phyloP scores from a whole-genome alignment of 805 yeast species.

The Yarrowia sp. region DNA sequence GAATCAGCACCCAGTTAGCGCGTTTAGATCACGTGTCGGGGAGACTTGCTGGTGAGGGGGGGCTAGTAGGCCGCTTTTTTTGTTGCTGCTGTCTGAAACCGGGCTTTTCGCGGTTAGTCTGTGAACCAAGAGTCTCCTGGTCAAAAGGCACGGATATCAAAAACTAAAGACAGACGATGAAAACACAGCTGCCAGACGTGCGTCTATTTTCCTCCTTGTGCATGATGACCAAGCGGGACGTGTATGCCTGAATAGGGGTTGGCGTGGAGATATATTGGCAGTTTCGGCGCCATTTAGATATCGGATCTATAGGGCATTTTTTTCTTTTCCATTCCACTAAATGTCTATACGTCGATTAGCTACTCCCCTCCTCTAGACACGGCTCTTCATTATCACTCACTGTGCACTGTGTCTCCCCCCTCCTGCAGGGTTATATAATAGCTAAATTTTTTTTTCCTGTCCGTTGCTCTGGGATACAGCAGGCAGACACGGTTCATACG shows the following conservation, averaged over 20 bases:
- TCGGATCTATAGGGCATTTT: no score
- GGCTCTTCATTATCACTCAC: no score
- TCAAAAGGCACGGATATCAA: background rate
- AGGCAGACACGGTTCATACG: background rate
- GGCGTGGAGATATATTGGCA: background rate
- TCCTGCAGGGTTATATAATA: slow-evolving; percentile 14
- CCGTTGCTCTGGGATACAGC: background rate
- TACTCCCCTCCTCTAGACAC: no score
- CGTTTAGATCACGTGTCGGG: background rate
- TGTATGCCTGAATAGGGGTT: background rate
- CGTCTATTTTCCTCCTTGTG: slow-evolving; percentile 8
- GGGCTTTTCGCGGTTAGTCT: background rate
- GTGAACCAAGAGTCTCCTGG: background rate
- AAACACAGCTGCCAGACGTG: slow-evolving; percentile 14
- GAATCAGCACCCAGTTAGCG: background rate
- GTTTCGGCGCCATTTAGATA: background rate
- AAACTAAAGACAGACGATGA: slow-evolving; percentile 3
- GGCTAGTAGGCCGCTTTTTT: background rate
- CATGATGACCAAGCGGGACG: background rate
- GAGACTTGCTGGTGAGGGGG: background rate
- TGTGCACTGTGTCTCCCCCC: no score
- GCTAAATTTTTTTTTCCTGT: slow-evolving; percentile 3
- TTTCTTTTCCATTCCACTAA: no score
- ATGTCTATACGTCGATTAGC: no score
- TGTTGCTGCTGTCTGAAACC: background rate